Conservation (phyloP, 306 rosid genomes). For the Ammopiptanthus mongolicus region DNA sequence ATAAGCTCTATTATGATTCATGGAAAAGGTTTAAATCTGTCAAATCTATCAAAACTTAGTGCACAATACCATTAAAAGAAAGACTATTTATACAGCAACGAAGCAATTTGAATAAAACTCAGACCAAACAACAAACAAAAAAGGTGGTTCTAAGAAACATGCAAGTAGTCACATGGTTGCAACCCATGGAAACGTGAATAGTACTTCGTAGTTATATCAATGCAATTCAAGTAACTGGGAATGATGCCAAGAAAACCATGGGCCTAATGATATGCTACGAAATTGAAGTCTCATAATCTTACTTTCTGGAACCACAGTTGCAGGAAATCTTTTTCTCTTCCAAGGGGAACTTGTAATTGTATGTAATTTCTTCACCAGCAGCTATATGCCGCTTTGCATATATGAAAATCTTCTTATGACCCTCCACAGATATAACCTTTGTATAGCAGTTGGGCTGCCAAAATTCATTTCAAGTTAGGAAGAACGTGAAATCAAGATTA, state of each 20-base stretch:
- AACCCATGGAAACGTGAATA: neutral
- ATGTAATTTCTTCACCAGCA: constrained; percentile 91
- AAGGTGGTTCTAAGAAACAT: neutral
- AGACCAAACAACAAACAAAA: neutral
- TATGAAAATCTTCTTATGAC: constrained; percentile 84
- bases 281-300: constrained; percentile 26
- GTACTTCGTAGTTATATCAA: neutral
- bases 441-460: constrained; percentile 98
- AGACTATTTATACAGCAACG: neutral
- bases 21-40: neutral
- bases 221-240: neutral
- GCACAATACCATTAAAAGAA: neutral
- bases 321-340: constrained; percentile 98
- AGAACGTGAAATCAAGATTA: constrained; percentile 8
- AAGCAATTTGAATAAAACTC: neutral
- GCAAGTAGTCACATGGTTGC: neutral
- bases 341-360: constrained; percentile 96
- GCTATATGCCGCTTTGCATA: constrained; percentile 90
- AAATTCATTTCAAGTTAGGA: constrained; percentile 18
- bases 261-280: neutral
- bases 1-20: neutral
- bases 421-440: constrained; percentile 90
- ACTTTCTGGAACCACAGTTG: constrained; percentile 92
- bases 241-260: neutral
- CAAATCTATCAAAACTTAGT: neutral